Evolutionary conservation across 2,329 filamentous ascomycete genomes (phyloP).

Genomic region (Fusarium decemcellulare): DNA sequence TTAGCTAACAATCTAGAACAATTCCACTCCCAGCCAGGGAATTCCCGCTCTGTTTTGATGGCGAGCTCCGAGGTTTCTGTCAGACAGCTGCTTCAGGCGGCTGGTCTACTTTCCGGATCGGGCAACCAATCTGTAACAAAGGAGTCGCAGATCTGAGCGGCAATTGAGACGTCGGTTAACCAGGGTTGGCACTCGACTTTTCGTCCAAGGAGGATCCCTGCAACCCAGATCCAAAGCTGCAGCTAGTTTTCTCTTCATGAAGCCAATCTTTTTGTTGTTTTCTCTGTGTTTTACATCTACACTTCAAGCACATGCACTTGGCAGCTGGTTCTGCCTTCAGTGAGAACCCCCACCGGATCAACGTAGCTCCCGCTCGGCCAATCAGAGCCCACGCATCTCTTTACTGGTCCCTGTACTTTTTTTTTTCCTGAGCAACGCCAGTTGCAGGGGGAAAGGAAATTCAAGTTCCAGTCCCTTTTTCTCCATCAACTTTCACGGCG

Average conservation of each 20-base stretch:
- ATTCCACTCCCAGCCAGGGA: too few relatives aligned
- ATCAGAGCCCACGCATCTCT: conserved; percentile 29
- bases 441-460: conserved; percentile 22
- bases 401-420: conserved; percentile 38
- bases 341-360: conserved; percentile 36
- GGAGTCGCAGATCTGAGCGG: conserved; percentile 31
- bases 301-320: neutral
- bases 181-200: conserved; percentile 20
- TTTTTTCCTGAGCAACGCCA: conserved; percentile 37
- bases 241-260: neutral
- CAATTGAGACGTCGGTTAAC: conserved; percentile 40
- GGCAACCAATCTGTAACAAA: conserved; percentile 32
- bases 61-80: too few relatives aligned
- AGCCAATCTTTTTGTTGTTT: conserved; percentile 16
- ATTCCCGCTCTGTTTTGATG: too few relatives aligned
- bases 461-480: conserved; percentile 32
- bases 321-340: too few relatives aligned
- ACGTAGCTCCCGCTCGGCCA: conserved; percentile 43
- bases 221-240: conserved; percentile 3
- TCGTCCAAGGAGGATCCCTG: conserved; percentile 10
- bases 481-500: conserved; percentile 21
- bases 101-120: conserved; percentile 32
- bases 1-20: too few relatives aligned
- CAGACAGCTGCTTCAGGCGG: too few relatives aligned
- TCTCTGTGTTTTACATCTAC: conserved; percentile 8